Evolutionary conservation across 78 protist species (phyloP).

Genomic region (Creolimax fragrantissima): DNA sequence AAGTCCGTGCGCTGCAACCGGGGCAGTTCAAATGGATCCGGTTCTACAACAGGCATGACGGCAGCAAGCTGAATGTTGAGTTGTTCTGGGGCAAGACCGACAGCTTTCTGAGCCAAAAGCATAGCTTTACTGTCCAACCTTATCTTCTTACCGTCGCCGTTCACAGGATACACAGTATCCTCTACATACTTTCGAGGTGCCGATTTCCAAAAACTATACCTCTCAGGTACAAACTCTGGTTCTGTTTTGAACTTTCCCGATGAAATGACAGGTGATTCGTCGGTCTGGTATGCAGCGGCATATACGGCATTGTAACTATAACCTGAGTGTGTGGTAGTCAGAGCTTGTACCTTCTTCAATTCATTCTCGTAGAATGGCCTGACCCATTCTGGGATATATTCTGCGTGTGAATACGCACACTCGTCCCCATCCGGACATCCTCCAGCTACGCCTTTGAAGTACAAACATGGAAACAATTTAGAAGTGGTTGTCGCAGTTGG

Average conservation of each 20-base stretch:
- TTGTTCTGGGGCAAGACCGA: not conserved
- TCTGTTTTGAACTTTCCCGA: not conserved
- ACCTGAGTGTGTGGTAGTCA: not conserved
- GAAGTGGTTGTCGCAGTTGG: too few species aligned
- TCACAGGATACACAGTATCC: too few species aligned
- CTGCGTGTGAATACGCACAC: not conserved
- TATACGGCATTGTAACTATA: not conserved
- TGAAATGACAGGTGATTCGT: not conserved
- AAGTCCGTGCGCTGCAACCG: not conserved
- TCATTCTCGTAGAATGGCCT: not conserved
- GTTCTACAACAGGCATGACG: not conserved
- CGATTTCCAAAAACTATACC: not conserved
- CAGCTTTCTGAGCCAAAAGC: not conserved
- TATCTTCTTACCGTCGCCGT: not conserved
- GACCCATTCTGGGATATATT: not conserved
- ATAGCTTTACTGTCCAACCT: not conserved
- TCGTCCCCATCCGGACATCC: not conserved
- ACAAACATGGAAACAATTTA: not conserved
- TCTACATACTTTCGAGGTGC: not conserved
- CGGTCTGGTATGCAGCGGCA: not conserved
- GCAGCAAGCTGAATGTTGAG: not conserved
- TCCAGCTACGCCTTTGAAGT: not conserved
- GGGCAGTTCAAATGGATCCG: not conserved
- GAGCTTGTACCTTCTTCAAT: not conserved
- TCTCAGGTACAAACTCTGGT: not conserved